Conservation (phyloP, 2,329 filamentous ascomycete species). For the Aspergillus viridinutans region DNA sequence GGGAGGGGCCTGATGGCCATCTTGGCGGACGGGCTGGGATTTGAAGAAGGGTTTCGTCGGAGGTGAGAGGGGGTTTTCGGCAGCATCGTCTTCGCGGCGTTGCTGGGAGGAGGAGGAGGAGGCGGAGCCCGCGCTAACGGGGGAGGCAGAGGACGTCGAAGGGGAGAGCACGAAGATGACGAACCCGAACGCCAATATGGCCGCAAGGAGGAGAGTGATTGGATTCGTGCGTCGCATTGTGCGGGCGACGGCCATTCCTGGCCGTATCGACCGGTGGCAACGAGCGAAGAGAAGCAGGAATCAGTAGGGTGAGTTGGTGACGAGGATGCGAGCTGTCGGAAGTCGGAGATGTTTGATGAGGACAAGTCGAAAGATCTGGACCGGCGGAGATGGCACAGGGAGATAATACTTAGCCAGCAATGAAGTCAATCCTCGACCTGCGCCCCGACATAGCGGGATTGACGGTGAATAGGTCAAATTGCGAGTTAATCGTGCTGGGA, state of each 20-base stretch:
- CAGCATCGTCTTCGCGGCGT: slow-evolving; percentile 54
- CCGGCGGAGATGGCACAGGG: not conserved
- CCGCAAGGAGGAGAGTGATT: slow-evolving; percentile 68
- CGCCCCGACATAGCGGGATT: slow-evolving; percentile 6
- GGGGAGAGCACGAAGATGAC: slow-evolving; percentile 49
- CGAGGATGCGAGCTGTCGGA: not conserved
- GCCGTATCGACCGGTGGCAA: slow-evolving; percentile 18
- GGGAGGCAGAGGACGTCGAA: slow-evolving; percentile 44
- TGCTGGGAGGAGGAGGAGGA: slow-evolving; percentile 46
- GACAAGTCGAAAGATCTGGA: not conserved
- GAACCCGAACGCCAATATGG: slow-evolving; percentile 67
- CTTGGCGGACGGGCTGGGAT: slow-evolving; percentile 46
- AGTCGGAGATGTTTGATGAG: not conserved
- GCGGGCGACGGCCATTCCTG: slow-evolving; percentile 57
- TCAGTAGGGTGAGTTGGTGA: slow-evolving; percentile 12
- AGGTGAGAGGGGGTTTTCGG: slow-evolving; percentile 67
- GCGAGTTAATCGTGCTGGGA: not conserved
- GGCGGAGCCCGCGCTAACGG: slow-evolving; percentile 44
- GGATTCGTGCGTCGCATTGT: slow-evolving; percentile 74
- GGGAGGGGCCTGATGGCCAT: slow-evolving; percentile 59
- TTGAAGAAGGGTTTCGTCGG: slow-evolving; percentile 72
- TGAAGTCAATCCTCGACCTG: slow-evolving; percentile 1
- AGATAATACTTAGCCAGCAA: slow-evolving; percentile 7
- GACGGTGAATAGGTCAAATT: not conserved
- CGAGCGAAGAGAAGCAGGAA: slow-evolving; percentile 6